phyloP scores from a whole-genome alignment of 345 rosid species.

The Salix koriyanagi region DNA sequence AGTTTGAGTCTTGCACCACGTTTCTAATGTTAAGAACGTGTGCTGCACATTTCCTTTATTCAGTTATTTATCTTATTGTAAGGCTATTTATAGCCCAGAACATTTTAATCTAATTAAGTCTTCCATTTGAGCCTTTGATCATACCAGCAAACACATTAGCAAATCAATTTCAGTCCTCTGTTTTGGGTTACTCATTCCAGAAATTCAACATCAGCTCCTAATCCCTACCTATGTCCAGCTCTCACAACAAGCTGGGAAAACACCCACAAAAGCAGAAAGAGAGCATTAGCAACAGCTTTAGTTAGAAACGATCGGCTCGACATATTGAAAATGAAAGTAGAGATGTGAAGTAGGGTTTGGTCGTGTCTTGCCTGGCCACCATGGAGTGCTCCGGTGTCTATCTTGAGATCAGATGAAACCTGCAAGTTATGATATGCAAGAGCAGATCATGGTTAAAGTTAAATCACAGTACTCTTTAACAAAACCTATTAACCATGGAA shows the following conservation, averaged over 20 bases:
- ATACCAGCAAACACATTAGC: too few species aligned
- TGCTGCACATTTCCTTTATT: too few species aligned
- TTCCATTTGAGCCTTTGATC: too few species aligned
- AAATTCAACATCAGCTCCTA: neutral
- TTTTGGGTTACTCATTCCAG: too few species aligned
- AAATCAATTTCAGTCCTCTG: too few species aligned
- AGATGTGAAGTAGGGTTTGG: neutral
- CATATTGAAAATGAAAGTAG: neutral
- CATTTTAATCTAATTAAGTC: too few species aligned
- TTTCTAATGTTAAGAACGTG: too few species aligned
- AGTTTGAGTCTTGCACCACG: too few species aligned
- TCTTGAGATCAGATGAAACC: constrained; percentile 31
- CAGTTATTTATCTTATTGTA: too few species aligned
- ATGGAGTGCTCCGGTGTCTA: constrained; percentile 3
- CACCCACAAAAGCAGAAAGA: neutral
- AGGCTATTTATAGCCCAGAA: too few species aligned
- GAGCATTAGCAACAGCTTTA: neutral
- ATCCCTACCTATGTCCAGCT: constrained; percentile 29
- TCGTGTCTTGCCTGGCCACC: neutral
- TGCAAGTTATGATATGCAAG: neutral
- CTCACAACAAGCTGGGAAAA: constrained; percentile 13
- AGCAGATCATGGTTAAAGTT: neutral
- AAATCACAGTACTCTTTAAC: neutral
- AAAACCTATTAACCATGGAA: neutral
- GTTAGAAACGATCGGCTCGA: neutral